These are phyloP conservation scores for Perilla frutescens DNA, from an alignment of 257 asterid genomes.

Conservation along the genomic window DNA sequence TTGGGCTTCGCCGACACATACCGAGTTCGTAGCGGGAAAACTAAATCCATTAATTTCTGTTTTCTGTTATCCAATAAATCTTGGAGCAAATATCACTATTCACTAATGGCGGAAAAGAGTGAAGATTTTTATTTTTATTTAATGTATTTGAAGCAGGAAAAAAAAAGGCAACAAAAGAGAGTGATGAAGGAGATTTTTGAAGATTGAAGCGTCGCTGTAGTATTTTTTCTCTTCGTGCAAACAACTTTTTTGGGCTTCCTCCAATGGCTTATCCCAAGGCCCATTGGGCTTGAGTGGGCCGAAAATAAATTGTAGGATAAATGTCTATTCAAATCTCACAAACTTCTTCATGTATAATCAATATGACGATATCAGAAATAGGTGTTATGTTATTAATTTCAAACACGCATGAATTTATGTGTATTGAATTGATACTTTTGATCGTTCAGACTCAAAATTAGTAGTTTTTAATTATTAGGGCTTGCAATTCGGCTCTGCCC, in stretches of 20 bases:
- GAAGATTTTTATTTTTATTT: background rate
- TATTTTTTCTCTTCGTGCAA: background rate
- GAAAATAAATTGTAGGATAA: too few species aligned
- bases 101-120: background rate
- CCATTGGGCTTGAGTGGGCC: background rate
- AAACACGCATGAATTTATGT: too few species aligned
- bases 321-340: too few species aligned
- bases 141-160: conserved; percentile 12
- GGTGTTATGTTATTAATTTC: too few species aligned
- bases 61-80: conserved; percentile 1
- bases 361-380: too few species aligned
- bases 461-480: too few species aligned
- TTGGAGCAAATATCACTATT: background rate
- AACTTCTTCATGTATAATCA: too few species aligned
- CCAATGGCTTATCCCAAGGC: background rate
- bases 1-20: conserved; percentile 38
- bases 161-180: too few species aligned
- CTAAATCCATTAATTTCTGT: conserved; percentile 56
- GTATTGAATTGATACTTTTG: too few species aligned
- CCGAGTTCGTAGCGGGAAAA: conserved; percentile 52
- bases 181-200: background rate
- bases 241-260: too few species aligned
- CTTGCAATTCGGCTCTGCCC: too few species aligned
- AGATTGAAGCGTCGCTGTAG: conserved; percentile 16
- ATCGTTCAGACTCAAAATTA: too few species aligned